Percentiles rank a stretch among this genome's conserved stretches.
Conservation (phyloP, 2,329 filamentous ascomycete genomes). For the Fusarium concolor region DNA sequence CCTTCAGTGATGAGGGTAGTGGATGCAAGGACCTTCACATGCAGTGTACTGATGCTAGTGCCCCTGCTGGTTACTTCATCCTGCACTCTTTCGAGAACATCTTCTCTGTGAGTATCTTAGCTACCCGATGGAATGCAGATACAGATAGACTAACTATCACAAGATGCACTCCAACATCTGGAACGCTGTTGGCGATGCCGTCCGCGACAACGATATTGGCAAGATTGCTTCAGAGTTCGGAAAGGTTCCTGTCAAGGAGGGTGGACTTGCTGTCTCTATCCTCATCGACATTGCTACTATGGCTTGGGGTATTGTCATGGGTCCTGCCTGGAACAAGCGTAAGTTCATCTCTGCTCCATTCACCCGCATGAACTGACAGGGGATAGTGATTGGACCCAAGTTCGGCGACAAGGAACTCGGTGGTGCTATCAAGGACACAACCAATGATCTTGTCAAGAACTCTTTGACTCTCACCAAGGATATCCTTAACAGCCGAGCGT, state of each 20-base stretch:
- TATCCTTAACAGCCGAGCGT: slow-evolving; percentile 17
- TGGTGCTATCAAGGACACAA: slow-evolving; percentile 17
- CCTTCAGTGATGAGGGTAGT: slow-evolving; percentile 17
- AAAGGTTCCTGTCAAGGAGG: slow-evolving; percentile 17
- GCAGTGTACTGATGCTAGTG: slow-evolving; percentile 14
- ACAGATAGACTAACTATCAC: accelerated
- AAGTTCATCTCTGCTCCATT: background rate
- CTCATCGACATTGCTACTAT: slow-evolving; percentile 25
- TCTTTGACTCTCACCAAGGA: slow-evolving; percentile 24
- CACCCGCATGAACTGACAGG: background rate
- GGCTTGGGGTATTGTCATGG: slow-evolving; percentile 25
- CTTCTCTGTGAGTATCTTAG: slow-evolving; percentile 1
- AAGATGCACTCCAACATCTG: slow-evolving; percentile 32
- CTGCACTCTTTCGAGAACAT: slow-evolving; percentile 23
- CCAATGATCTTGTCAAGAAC: slow-evolving; percentile 29
- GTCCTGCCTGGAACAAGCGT: slow-evolving; percentile 30
- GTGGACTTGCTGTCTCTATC: slow-evolving; percentile 10
- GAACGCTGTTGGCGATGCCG: slow-evolving; percentile 25
- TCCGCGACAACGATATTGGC: slow-evolving; percentile 22
- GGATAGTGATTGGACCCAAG: slow-evolving; percentile 16
- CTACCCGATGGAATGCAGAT: too few relatives aligned
- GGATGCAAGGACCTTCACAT: slow-evolving; percentile 17
- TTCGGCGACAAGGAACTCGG: background rate
- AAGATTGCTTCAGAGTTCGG: slow-evolving; percentile 21
- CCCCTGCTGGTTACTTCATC: slow-evolving; percentile 24